Percentiles rank a stretch among this genome's conserved stretches.
phyloP scores from a whole-genome alignment of 2,329 filamentous ascomycete genomes.

The Diaporthe eres region DNA sequence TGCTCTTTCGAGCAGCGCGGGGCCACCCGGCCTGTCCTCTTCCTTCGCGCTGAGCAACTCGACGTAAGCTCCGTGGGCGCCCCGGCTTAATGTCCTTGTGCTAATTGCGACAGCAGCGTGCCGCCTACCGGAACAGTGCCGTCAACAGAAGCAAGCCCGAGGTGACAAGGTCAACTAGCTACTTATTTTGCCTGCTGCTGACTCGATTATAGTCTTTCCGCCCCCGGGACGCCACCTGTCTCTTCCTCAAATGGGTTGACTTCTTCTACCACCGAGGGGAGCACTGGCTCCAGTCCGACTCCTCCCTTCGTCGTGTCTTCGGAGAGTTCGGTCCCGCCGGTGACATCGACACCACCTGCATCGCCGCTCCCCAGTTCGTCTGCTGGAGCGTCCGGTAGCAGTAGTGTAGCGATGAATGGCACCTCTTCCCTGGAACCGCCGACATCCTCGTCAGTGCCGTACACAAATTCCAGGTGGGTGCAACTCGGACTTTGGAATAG shows the following conservation, averaged over 20 bases:
- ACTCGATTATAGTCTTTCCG: background rate
- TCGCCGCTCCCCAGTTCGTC: background rate
- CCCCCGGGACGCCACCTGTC: background rate
- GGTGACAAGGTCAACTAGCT: background rate
- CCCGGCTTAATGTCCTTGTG: background rate
- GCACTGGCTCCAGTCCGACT: background rate
- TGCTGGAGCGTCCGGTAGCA: slow-evolving; percentile 7
- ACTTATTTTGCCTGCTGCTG: background rate
- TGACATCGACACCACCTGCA: background rate
- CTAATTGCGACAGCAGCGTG: slow-evolving; percentile 14
- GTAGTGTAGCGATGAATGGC: background rate
- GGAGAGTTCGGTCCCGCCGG: background rate
- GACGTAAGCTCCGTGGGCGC: slow-evolving; percentile 17
- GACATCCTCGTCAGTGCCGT: slow-evolving; percentile 36
- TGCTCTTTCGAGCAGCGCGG: background rate
- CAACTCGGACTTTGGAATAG: background rate
- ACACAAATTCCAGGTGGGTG: slow-evolving; percentile 38
- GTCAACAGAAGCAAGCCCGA: slow-evolving; percentile 14
- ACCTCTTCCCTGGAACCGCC: slow-evolving; percentile 42
- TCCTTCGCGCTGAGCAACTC: slow-evolving; percentile 22
- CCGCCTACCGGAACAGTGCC: background rate
- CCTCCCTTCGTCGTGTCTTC: background rate
- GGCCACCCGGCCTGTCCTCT: background rate
- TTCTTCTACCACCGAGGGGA: slow-evolving; percentile 9
- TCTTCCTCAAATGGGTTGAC: slow-evolving; percentile 1